Evolutionary conservation across 108 stramenopile species (phyloP), one percentile per base, ranked within the genome.

Genomic region (Aurantiochytrium sp.): DNA sequence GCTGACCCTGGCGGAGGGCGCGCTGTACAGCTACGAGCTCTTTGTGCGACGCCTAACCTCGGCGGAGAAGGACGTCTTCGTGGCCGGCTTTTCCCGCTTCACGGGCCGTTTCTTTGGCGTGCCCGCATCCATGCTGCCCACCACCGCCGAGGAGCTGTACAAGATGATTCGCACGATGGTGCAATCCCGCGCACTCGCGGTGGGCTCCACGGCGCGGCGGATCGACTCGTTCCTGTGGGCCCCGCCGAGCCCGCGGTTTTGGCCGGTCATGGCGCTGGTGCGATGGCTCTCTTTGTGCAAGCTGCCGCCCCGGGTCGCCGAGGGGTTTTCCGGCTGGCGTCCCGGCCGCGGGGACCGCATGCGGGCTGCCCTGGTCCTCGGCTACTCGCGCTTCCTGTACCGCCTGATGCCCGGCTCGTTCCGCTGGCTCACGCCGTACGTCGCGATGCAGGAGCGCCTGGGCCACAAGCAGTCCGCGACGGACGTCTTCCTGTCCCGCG

Each of bases 171-270:
- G 19, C n/a, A 12, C 73, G 24, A 81, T 81, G 24, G 45, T 48
- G 0, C 39, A 48, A 6, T 48, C 42, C 45, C 12, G 1, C 6
- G 45, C 32, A 6, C 6, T 81, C 6, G 42, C 39, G 30, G 73
- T 48, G 6, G 45, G 73, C n/a, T 6, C 6, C 42, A 27, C 73
- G 21, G 73, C 73, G n/a, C 36, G 73, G 6, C 42, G 45, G 10
- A 81, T 81, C 12, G 73, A 81, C 45, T 48, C 24, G 21, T 81
- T 81, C 39, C 73, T 81, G 19, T 81, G 73, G 73, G 30, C 39
- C 6, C 73, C 73, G 17, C 73, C 73, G 0, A 81, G 39, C 8
- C 36, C 45, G 10, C 39, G 73, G 27, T 81, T 81, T n/a, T 81
- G 73, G 73, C 73, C 73, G 10, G 10, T 81, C 27, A 48, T 81